Evolutionary conservation across 768 basidiomycete genomes (phyloP).

Genomic region (Leccinum variicolor): DNA sequence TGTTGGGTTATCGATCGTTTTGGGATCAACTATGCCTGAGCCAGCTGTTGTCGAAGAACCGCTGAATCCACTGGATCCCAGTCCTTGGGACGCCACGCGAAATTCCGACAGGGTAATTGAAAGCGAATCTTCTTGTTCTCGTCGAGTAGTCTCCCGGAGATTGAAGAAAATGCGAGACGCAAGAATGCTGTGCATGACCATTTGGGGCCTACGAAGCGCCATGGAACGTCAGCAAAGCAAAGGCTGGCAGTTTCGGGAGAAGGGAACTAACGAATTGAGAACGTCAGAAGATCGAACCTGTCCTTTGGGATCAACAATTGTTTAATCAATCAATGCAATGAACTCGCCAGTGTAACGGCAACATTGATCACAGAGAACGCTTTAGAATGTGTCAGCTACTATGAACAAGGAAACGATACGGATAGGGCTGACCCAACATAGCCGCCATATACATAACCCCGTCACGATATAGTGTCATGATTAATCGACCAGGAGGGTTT

Average conservation of each 20-base stretch:
- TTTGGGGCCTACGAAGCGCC: conserved; percentile 11
- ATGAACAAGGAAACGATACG: not conserved
- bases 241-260: not conserved
- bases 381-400: not conserved
- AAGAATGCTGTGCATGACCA: conserved; percentile 23
- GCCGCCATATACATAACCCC: conserved; percentile 17
- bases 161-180: conserved; percentile 25
- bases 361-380: conserved; percentile 18
- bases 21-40: not conserved
- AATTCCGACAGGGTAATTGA: conserved; percentile 8
- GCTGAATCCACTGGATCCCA: not conserved
- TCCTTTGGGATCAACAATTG: not conserved
- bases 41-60: not conserved
- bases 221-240: not conserved
- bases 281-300: conserved; percentile 15
- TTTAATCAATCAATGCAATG: not conserved
- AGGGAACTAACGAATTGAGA: conserved; percentile 17
- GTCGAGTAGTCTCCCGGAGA: conserved; percentile 18
- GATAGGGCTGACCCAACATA: conserved; percentile 6
- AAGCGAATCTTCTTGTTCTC: not conserved
- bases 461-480: conserved; percentile 16
- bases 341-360: conserved; percentile 12
- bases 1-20: not conserved
- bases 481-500: conserved; percentile 5
- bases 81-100: not conserved